These are phyloP conservation scores for Spirogloea muscicola DNA, from an alignment of 139 green algal species.

Conservation along the genomic window DNA sequence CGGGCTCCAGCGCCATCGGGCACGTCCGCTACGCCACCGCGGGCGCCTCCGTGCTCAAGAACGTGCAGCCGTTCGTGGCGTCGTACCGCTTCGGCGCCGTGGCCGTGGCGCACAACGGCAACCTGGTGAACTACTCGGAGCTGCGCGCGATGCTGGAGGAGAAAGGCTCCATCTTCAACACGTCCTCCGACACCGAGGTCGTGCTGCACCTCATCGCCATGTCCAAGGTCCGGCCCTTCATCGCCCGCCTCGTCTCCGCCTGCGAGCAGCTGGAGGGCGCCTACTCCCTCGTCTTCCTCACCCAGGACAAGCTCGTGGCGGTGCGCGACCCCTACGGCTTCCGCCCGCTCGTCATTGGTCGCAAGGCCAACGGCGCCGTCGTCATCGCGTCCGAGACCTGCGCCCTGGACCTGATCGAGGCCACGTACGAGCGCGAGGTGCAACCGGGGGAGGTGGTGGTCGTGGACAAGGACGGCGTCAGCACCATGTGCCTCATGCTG, in stretches of 20 bases:
- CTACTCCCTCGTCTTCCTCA: conserved; percentile 86
- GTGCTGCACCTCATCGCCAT: conserved; percentile 85
- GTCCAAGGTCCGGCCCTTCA: conserved; percentile 35
- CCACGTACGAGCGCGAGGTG: conserved; percentile 76
- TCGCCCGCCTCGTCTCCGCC: conserved; percentile 54
- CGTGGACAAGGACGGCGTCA: conserved; percentile 77
- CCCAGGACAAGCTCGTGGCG: conserved; percentile 90
- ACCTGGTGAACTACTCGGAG: conserved; percentile 94
- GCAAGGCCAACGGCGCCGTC: conserved; percentile 52
- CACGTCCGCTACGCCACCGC: conserved; percentile 91
- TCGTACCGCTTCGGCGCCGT: conserved; percentile 94
- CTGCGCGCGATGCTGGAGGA: conserved; percentile 65
- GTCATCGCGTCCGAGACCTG: conserved; percentile 92
- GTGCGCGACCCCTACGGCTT: conserved; percentile 96
- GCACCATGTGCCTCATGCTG: conserved; percentile 58
- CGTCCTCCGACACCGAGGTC: conserved; percentile 88
- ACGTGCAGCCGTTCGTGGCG: conserved; percentile 99
- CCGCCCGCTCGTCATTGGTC: conserved; percentile 82
- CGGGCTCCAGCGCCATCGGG: conserved; percentile 58
- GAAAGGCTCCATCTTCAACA: conserved; percentile 80
- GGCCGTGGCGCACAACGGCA: conserved; percentile 98
- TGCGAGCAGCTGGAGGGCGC: conserved; percentile 74
- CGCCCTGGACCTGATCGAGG: conserved; percentile 96
- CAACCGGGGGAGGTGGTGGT: conserved; percentile 91
- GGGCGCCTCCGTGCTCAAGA: conserved; percentile 75